phyloP scores from a whole-genome alignment of 2,329 filamentous ascomycete species.

The Emergomyces pasteurianus region DNA sequence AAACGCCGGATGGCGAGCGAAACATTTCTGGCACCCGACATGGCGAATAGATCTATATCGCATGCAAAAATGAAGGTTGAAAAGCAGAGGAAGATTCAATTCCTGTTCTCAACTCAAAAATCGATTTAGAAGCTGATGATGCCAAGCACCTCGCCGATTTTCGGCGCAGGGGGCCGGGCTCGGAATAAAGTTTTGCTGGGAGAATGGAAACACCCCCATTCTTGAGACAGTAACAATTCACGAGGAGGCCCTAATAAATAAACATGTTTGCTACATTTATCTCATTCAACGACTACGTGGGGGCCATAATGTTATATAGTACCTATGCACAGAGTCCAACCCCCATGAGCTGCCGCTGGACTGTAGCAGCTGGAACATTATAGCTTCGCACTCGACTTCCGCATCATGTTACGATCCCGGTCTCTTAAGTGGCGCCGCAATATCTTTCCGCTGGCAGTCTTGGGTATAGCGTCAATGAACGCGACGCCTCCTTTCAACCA shows the following conservation, averaged over 20 bases:
- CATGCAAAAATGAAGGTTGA: background rate
- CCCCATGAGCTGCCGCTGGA: background rate
- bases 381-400: conserved; percentile 4
- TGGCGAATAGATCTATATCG: background rate
- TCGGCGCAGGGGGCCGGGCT: background rate
- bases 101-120: background rate
- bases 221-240: too few relatives aligned
- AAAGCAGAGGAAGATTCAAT: background rate
- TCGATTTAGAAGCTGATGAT: background rate
- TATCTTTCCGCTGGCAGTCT: conserved; percentile 39
- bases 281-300: background rate
- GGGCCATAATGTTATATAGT: background rate
- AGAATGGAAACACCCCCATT: background rate
- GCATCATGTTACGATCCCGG: conserved; percentile 9
- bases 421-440: conserved; percentile 33
- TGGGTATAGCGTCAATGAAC: conserved; percentile 35
- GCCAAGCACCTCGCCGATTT: background rate
- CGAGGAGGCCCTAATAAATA: too few relatives aligned
- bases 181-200: background rate
- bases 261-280: background rate
- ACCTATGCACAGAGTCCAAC: background rate
- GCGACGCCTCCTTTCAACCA: conserved; percentile 33
- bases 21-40: conserved; percentile 8
- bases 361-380: background rate
- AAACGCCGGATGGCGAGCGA: conserved; percentile 6